Percentiles rank a stretch among this genome's conserved stretches.
phyloP scores from a whole-genome alignment of 352 stramenopile species.

The Phytophthora brassicae region DNA sequence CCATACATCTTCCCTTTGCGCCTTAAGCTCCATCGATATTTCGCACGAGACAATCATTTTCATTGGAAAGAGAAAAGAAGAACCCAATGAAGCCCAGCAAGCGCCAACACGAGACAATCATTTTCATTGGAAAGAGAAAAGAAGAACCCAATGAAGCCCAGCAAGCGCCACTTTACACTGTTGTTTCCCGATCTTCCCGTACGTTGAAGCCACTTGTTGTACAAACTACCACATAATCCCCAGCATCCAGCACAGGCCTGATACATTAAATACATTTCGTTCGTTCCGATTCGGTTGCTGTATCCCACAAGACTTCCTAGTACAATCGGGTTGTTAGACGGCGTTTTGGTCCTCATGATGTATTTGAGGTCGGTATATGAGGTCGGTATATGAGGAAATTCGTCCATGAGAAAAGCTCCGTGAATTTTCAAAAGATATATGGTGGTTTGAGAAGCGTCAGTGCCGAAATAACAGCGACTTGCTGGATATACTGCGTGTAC shows the following conservation, averaged over 20 bases:
- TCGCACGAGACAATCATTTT: conserved; percentile 52
- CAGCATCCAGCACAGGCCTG: conserved; percentile 34
- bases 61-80: conserved; percentile 53
- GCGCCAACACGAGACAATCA: no score
- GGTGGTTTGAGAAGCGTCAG: conserved; percentile 56
- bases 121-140: no score
- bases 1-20: conserved; percentile 11
- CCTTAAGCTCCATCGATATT: conserved; percentile 56
- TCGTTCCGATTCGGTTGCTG: conserved; percentile 46
- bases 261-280: conserved; percentile 41
- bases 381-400: conserved; percentile 42
- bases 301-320: conserved; percentile 51
- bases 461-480: conserved; percentile 50
- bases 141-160: conserved; percentile 60
- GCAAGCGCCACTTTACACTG: conserved; percentile 40
- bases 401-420: conserved; percentile 60
- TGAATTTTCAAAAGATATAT: conserved; percentile 61
- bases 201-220: conserved; percentile 11
- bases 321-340: conserved; percentile 48
- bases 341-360: conserved; percentile 15
- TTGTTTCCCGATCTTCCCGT: conserved; percentile 8
- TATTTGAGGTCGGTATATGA: conserved; percentile 20
- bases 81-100: conserved; percentile 54
- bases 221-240: conserved; percentile 23
- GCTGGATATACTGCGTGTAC: conserved; percentile 57